Conservation (phyloP, 257 asterid genomes). For the Ophiorrhiza pumila region DNA sequence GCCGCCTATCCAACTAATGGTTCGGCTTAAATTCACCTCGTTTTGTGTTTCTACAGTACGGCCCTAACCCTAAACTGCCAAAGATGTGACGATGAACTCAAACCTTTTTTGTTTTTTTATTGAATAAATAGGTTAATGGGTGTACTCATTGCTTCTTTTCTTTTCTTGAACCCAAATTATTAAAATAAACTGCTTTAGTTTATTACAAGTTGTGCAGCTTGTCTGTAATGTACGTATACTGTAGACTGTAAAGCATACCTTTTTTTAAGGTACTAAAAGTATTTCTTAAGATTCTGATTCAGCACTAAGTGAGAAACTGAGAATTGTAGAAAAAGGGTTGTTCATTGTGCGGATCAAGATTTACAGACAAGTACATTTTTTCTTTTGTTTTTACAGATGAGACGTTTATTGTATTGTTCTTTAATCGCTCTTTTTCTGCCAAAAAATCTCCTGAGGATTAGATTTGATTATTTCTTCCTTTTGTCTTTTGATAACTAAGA, state of each 20-base stretch:
- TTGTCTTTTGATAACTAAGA: not conserved
- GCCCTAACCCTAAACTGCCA: conserved; percentile 3
- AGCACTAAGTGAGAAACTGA: not conserved
- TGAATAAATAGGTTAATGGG: not conserved
- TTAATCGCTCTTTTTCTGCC: not conserved
- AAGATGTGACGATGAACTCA: not conserved
- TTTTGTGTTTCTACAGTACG: conserved; percentile 12
- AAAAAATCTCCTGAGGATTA: not conserved
- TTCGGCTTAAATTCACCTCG: conserved; percentile 23
- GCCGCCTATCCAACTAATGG: conserved; percentile 23
- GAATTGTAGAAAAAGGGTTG: conserved; percentile 20
- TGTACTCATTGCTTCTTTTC: conserved; percentile 1
- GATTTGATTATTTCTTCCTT: not conserved
- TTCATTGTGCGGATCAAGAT: conserved; percentile 38
- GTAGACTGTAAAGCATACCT: not conserved
- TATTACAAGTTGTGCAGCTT: conserved; percentile 15
- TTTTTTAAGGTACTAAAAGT: not conserved
- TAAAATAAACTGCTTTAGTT: conserved; percentile 12
- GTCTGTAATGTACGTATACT: conserved; percentile 17
- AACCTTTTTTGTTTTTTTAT: no score
- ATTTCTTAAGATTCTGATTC: conserved; percentile 20
- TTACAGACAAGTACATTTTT: conserved; percentile 38
- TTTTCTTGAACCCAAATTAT: conserved; percentile 21
- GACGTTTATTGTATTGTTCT: not conserved
- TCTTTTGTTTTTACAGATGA: no score